Evolutionary conservation across 768 basidiomycete species (phyloP), one percentile per base, ranked within the genome.

Genomic region (Tylopilus vinaceipallidus): DNA sequence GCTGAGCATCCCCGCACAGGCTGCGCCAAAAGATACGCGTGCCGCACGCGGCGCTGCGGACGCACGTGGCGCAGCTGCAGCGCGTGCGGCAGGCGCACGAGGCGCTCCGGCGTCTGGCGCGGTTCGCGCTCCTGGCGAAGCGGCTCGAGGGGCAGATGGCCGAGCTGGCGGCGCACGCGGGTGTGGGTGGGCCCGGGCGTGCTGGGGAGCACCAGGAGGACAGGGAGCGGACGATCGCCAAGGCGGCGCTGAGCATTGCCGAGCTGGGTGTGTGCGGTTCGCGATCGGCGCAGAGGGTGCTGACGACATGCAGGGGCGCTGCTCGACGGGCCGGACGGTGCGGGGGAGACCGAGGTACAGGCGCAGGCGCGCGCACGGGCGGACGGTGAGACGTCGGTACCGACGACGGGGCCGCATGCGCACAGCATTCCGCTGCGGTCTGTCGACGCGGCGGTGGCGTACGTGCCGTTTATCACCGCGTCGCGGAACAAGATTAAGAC

Each of bases 171-270:
- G 43, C 50, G n/a, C 37, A 53, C 29, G 58, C 20, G 14, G 16
- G 24, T 8, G 11, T 29, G n/a, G 17, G 16, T 6, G 47, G 33
- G 19, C 23, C 6, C 11, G 45, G 50, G 20, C 11, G 34, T 6
- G 43, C 22, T 3, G 54, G 37, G 48, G 81, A 79, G 24, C 64
- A 73, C 29, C 86, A 87, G 59, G 87, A 91, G 24, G 88, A 91
- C 56, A 85, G 84, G 65, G 95, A 97, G 61, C 77, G 95, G 9
- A 81, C 81, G 14, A 84, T 98, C 59, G 88, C 93, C 2, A 95
- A 95, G 68, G 95, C 95, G 2, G 95, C 95, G n/a, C 72, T 98
- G 59, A 94, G 84, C 33, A 84, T 98, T 9, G 91, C 95, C 1
- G 95, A 99, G 66, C 74, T 98, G 36, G 77, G 93, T 91, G 53